phyloP scores from a whole-genome alignment of 352 stramenopile species.

The Globisporangium mamillatum region DNA sequence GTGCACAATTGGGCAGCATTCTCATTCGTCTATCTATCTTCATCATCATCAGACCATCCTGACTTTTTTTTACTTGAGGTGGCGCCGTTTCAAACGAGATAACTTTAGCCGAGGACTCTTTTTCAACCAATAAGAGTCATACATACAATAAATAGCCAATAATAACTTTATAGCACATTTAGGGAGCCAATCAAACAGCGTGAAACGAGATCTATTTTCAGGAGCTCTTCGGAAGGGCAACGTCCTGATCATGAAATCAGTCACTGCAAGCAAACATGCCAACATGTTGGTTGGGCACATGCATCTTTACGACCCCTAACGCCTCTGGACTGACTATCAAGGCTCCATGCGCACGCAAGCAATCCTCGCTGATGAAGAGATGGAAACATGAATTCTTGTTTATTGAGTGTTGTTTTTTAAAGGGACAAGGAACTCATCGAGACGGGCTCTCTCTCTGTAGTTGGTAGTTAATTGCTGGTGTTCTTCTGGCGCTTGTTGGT shows the following conservation, averaged over 20 bases:
- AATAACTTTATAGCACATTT: background rate
- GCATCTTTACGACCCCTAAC: background rate
- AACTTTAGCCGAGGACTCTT: background rate
- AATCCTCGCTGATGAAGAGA: background rate
- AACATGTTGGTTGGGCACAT: too few species aligned
- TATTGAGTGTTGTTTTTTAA: constrained; percentile 6
- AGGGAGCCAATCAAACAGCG: constrained; percentile 10
- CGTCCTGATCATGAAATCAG: too few species aligned
- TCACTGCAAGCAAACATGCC: too few species aligned
- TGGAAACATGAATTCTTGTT: constrained; percentile 6
- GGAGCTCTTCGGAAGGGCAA: background rate
- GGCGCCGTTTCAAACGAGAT: background rate
- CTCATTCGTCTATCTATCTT: background rate
- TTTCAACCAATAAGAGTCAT: constrained; percentile 5
- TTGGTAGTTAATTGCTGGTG: constrained; percentile 14
- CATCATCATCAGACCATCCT: background rate
- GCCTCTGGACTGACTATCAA: background rate
- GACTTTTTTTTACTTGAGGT: background rate
- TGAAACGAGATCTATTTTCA: constrained; percentile 11
- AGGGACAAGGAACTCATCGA: background rate
- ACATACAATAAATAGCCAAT: background rate
- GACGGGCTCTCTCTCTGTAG: background rate
- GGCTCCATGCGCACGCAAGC: background rate
- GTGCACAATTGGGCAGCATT: background rate
- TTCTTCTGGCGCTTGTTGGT: constrained; percentile 16